A percentile compares a stretch with the other conserved stretches of the same genome.
phyloP scores from a whole-genome alignment of 768 basidiomycete species.

The Pleurotus cornucopiae region DNA sequence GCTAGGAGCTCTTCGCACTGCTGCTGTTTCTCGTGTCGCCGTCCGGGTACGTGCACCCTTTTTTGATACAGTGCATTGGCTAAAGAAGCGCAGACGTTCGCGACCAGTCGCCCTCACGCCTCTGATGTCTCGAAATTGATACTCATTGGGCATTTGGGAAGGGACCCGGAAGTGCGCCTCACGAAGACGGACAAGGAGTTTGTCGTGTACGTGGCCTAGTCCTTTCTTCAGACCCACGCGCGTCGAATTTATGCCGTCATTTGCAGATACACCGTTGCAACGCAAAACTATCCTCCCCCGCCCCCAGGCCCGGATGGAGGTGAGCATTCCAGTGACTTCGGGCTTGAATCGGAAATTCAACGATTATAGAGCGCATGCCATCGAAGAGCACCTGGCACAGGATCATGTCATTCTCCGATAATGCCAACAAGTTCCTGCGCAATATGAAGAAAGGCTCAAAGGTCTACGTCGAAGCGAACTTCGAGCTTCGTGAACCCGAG shows the following conservation, averaged over 20 bases:
- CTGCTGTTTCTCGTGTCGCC: conserved; percentile 32
- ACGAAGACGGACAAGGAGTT: conserved; percentile 79
- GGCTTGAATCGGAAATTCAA: background rate
- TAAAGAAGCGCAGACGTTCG: conserved; percentile 49
- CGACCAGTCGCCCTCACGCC: conserved; percentile 48
- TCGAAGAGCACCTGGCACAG: conserved; percentile 70
- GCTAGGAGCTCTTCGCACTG: conserved; percentile 47
- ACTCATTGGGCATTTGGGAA: conserved; percentile 71
- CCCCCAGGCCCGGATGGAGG: conserved; percentile 59
- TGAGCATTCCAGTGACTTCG: conserved; percentile 25
- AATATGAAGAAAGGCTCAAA: conserved; percentile 64
- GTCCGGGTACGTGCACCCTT: conserved; percentile 40
- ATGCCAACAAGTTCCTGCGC: conserved; percentile 58
- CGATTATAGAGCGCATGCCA: conserved; percentile 42
- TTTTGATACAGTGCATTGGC: no score
- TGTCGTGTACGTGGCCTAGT: conserved; percentile 48
- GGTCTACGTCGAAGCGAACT: conserved; percentile 80
- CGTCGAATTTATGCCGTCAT: background rate
- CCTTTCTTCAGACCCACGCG: background rate
- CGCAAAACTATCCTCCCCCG: conserved; percentile 55
- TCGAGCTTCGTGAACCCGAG: conserved; percentile 72
- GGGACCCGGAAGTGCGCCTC: conserved; percentile 63
- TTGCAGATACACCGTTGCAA: conserved; percentile 73
- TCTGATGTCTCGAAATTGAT: conserved; percentile 71
- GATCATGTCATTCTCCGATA: conserved; percentile 66